These are phyloP conservation scores for Mortierella sp. DNA, from an alignment of 371 early-diverging fungal species.

Conservation along the genomic window DNA sequence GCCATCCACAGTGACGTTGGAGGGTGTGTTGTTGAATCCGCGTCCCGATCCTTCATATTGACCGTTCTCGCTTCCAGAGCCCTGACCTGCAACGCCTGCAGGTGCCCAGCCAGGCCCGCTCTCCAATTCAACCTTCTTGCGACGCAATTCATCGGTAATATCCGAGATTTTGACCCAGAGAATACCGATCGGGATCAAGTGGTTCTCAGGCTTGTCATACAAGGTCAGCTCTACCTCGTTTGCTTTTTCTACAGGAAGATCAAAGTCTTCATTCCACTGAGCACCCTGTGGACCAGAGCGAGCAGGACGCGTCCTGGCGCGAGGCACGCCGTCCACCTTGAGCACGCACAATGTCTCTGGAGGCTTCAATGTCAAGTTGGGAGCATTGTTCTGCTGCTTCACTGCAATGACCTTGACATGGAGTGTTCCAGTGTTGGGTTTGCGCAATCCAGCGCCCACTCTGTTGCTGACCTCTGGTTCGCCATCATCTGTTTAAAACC, in stretches of 20 bases:
- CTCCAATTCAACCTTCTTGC: slow-evolving; percentile 62
- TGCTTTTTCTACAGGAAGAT: slow-evolving; percentile 85
- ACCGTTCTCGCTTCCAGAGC: slow-evolving; percentile 23
- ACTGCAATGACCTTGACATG: slow-evolving; percentile 74
- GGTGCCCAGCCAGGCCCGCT: slow-evolving; percentile 58
- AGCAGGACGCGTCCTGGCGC: slow-evolving; percentile 77
- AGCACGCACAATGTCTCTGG: slow-evolving; percentile 79
- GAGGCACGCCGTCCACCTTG: slow-evolving; percentile 83
- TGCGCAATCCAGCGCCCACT: slow-evolving; percentile 72
- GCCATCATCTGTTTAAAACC: slow-evolving; percentile 28
- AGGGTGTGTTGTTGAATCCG: slow-evolving; percentile 19
- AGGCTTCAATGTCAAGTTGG: slow-evolving; percentile 63
- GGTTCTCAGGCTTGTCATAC: slow-evolving; percentile 74
- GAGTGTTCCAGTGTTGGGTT: slow-evolving; percentile 79
- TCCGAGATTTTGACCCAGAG: slow-evolving; percentile 86
- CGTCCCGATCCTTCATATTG: slow-evolving; percentile 21
- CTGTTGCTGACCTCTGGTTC: slow-evolving; percentile 54
- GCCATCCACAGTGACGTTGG: slow-evolving; percentile 57
- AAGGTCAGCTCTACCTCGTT: slow-evolving; percentile 92
- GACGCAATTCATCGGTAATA: slow-evolving; percentile 79
- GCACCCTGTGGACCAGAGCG: slow-evolving; percentile 61
- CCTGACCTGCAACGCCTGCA: slow-evolving; percentile 44
- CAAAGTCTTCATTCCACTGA: slow-evolving; percentile 87
- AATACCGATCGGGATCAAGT: slow-evolving; percentile 76
- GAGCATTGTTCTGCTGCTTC: slow-evolving; percentile 73